These are phyloP conservation scores for Acidomyces sp. DNA, from an alignment of 495 filamentous ascomycete species.

Conservation along the genomic window DNA sequence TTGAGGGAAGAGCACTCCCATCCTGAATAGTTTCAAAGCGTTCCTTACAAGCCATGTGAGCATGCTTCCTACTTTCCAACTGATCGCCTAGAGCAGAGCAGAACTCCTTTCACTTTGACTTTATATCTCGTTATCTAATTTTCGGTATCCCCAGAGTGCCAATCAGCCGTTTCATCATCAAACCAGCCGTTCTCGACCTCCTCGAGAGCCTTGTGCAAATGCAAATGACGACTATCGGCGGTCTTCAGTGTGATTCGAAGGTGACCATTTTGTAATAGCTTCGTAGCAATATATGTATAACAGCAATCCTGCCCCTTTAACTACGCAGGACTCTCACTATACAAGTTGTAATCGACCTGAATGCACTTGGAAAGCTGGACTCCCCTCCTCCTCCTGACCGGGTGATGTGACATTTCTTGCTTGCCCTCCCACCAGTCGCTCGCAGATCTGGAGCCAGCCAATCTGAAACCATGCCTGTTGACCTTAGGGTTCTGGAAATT, in stretches of 20 bases:
- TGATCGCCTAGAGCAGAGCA: constrained; percentile 15
- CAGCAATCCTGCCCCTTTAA: constrained; percentile 27
- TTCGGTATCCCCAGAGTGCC: constrained; percentile 25
- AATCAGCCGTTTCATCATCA: constrained; percentile 29
- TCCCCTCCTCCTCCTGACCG: no score
- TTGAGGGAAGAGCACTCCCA: constrained; percentile 24
- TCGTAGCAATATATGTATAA: constrained; percentile 23
- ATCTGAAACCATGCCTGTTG: no score
- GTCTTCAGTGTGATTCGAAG: constrained; percentile 26
- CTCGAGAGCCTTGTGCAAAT: constrained; percentile 25
- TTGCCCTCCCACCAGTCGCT: no score
- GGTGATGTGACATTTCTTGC: background rate
- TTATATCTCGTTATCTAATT: constrained; percentile 11
- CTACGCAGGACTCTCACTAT: constrained; percentile 28
- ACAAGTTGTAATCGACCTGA: constrained; percentile 11
- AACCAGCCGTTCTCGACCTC: constrained; percentile 24
- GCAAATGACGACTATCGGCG: constrained; percentile 28
- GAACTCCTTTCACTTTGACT: constrained; percentile 23
- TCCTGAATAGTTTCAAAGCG: constrained; percentile 22
- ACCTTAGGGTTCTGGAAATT: no score
- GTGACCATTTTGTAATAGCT: constrained; percentile 25
- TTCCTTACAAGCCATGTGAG: constrained; percentile 23
- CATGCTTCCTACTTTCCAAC: constrained; percentile 22
- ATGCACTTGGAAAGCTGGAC: constrained; percentile 7
- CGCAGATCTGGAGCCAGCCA: no score